These are phyloP conservation scores for Mortierella claussenii DNA, from an alignment of 192 early-diverging fungal genomes.

Conservation along the genomic window DNA sequence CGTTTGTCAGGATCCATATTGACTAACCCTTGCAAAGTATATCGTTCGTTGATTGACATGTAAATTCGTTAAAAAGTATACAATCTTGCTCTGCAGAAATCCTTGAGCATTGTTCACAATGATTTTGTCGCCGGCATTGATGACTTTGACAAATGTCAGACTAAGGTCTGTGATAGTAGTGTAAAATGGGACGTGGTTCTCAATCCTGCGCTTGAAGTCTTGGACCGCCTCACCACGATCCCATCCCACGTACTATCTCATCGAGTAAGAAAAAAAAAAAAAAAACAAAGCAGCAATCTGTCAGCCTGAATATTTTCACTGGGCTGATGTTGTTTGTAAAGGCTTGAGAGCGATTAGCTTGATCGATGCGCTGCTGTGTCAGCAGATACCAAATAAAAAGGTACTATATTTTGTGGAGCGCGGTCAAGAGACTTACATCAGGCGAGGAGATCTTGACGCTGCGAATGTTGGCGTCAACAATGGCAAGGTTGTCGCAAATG, in stretches of 20 bases:
- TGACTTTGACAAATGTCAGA: slow-evolving; percentile 78
- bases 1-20: neutral
- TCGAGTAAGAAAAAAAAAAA: neutral
- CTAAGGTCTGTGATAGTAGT: slow-evolving; percentile 73
- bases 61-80: slow-evolving; percentile 78
- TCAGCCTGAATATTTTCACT: neutral
- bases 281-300: neutral
- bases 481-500: slow-evolving; percentile 66
- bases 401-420: no score
- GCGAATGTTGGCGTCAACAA: slow-evolving; percentile 81
- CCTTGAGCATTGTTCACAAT: slow-evolving; percentile 86
- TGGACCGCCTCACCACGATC: slow-evolving; percentile 69
- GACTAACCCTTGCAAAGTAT: slow-evolving; percentile 68
- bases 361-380: no score
- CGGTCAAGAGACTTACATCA: slow-evolving; percentile 65
- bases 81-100: slow-evolving; percentile 78
- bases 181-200: slow-evolving; percentile 72
- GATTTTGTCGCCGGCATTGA: slow-evolving; percentile 84
- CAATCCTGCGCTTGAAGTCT: slow-evolving; percentile 77
- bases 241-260: slow-evolving; percentile 73
- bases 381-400: no score
- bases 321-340: neutral
- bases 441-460: slow-evolving; percentile 83
- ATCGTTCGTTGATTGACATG: slow-evolving; percentile 72
- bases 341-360: slow-evolving; percentile 6